Base-by-base conservation (phyloP, 257 asterid genomes). In the Scutellaria baicalensis region DNA sequence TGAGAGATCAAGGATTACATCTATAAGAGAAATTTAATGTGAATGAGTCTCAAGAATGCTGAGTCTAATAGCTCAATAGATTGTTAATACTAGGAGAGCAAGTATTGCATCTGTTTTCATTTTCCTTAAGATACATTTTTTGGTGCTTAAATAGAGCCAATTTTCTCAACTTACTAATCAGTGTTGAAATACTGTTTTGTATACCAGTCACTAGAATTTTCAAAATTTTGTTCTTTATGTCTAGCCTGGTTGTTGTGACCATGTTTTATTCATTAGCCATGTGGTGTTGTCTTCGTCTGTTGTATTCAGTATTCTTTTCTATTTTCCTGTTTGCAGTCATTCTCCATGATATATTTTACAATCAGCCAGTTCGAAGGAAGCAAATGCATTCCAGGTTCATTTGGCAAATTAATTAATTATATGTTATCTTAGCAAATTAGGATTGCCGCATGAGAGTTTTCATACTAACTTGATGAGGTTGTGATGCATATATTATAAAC, bases 351-450 rank as follows among this genome's bases (percentile, higher is more conserved):
- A 80, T 87, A 76, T 93, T 93, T 77, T 87, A 80, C 81, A 91
- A 89, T 78, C 99, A 91, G 83, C 97, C 96, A 69, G 99, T 93
- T 78, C 88, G 97, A 71, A 87, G 92, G 86, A 90, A 87, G 83
- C 89, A 78, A 65, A 82, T 93, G 83, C 86, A 83, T 51, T 90
- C 92, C 88, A 93, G 95, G 99, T 93, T 75, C 48, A 55, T 54
- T 48, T 68, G 48, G 56, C 66, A 2, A 36, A 13, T 4, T 55
- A 21, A 9, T 55, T n/a, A 68, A 23, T 9, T 42, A n/a, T 51
- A 52, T 73, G 63, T 16, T 12, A 7, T 56, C 59, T 48, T 74
- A 63, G 65, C 49, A 51, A 43, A 68, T 72, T 66, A 20, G 16
- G 44, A 16, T 23, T 75, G 9, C 66, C 39, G 20, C 35, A 36